Conservation (phyloP, 148 eudicot species). For the Talinum fruticosum region DNA sequence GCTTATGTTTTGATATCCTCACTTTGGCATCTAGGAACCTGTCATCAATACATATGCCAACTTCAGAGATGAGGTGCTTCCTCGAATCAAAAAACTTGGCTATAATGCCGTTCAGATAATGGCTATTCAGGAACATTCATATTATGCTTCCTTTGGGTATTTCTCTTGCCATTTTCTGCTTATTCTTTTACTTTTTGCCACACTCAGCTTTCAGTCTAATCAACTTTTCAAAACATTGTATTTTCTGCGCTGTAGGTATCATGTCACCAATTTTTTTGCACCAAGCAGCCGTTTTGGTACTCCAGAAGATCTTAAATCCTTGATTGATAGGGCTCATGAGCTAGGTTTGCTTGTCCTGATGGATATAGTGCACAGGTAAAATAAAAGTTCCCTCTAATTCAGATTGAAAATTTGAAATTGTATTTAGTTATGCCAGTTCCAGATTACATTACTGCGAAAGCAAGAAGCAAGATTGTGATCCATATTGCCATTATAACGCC, state of each 20-base stretch:
- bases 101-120: conserved; percentile 97
- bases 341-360: conserved; percentile 88
- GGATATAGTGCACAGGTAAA: conserved; percentile 98
- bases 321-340: conserved; percentile 98
- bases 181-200: background rate
- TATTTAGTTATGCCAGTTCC: background rate
- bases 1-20: conserved; percentile 8
- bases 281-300: conserved; percentile 99
- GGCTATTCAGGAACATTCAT: conserved; percentile 99
- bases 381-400: conserved; percentile 3
- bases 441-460: no score
- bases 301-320: conserved; percentile 94
- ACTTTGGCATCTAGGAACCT: conserved; percentile 74
- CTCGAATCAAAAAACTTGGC: conserved; percentile 88
- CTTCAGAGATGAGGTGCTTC: conserved; percentile 96
- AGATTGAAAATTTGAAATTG: background rate
- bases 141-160: conserved; percentile 99
- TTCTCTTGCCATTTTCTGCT: conserved; percentile 4
- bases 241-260: conserved; percentile 61
- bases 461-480: background rate
- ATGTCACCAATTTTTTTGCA: conserved; percentile 96
- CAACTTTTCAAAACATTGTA: conserved; percentile 9
- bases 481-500: background rate
- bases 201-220: conserved; percentile 7
- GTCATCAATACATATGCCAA: conserved; percentile 78